These are phyloP conservation scores for Pseudofabraea citricarpa DNA, from an alignment of 2,329 filamentous ascomycete species.

Conservation along the genomic window DNA sequence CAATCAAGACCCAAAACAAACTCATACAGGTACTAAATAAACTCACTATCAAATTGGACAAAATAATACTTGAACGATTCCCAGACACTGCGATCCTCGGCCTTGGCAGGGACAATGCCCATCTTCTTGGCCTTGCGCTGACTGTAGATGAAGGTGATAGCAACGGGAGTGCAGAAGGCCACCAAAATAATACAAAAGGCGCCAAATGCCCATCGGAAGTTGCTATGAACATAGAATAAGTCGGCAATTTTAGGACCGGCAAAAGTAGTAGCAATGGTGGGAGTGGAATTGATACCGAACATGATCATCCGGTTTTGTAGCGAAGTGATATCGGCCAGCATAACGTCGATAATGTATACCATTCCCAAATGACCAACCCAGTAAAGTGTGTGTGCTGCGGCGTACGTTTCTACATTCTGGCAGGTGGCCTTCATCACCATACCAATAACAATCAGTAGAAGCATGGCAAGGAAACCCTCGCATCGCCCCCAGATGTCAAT, in stretches of 20 bases:
- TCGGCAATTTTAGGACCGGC: conserved; percentile 28
- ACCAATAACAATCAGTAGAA: conserved; percentile 43
- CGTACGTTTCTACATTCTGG: conserved; percentile 52
- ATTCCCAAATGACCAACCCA: conserved; percentile 48
- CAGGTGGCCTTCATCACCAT: conserved; percentile 52
- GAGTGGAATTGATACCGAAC: conserved; percentile 35
- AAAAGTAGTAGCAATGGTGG: conserved; percentile 38
- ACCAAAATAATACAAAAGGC: conserved; percentile 1
- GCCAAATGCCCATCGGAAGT: conserved; percentile 7
- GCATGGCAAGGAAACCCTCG: conserved; percentile 43
- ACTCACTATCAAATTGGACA: conserved; percentile 52
- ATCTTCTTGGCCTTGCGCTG: conserved; percentile 22
- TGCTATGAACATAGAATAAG: conserved; percentile 6
- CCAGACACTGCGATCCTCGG: neutral
- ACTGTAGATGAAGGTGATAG: neutral
- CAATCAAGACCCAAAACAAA: neutral
- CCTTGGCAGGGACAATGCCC: conserved; percentile 37
- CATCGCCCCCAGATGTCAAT: conserved; percentile 43
- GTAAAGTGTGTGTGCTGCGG: conserved; percentile 57
- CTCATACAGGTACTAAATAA: neutral
- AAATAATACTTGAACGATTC: conserved; percentile 42
- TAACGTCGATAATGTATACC: conserved; percentile 35
- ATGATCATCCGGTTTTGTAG: conserved; percentile 38
- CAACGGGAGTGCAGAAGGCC: neutral
- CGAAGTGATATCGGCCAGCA: conserved; percentile 39